Base-by-base conservation (phyloP, 2,329 filamentous ascomycete genomes). In the Trichoderma lentiforme region DNA sequence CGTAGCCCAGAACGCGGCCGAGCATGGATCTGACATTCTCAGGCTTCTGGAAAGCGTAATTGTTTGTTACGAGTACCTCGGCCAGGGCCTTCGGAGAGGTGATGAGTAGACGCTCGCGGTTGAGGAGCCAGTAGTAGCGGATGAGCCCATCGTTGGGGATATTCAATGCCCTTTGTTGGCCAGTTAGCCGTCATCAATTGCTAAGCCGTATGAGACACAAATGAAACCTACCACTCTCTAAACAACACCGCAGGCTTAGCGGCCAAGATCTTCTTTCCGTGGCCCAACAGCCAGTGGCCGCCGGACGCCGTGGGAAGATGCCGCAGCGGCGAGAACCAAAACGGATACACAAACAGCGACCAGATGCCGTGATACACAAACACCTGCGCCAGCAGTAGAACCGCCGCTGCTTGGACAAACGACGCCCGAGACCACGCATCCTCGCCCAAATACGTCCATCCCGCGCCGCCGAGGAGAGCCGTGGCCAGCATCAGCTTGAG, bases 41-140 rank as follows among this genome's bases (percentile, higher is more conserved):
- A 0, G 91, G 91, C 78, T 93, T 94, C 58, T 85, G 77, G 75
- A 93, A 95, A 53, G 91, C 88, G 78, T 94, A 94, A 74, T 85
- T 89, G 73, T 89, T 91, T 21, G 87, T 89, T 30, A 90, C 88
- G 4, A 94, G 84, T 9, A 94, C 86, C 79, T 95, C 92, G 5
- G 87, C 86, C n/a, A 94, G 82, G 0, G 87, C 90, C 79, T 91
- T 91, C 24, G 91, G 85, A 3, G 83, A 88, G 3, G 86, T 88
- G 63, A 91, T 78, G 11, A 92, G 74, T n/a, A 93, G 75, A 39
- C 90, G 86, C 77, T 92, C 91, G 24, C 83, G 77, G 77, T 93
- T 92, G 73, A 90, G 85, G 14, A 90, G 77, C 32, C 86, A 84
- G 15, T 88, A 85, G 77, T 92, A 94, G 12, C 90, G 87, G 70